A percentile compares a stretch with the other conserved stretches of the same genome.
Conservation (phyloP, 176 grass and related monocot genomes). For the Aegilops speltoides region DNA sequence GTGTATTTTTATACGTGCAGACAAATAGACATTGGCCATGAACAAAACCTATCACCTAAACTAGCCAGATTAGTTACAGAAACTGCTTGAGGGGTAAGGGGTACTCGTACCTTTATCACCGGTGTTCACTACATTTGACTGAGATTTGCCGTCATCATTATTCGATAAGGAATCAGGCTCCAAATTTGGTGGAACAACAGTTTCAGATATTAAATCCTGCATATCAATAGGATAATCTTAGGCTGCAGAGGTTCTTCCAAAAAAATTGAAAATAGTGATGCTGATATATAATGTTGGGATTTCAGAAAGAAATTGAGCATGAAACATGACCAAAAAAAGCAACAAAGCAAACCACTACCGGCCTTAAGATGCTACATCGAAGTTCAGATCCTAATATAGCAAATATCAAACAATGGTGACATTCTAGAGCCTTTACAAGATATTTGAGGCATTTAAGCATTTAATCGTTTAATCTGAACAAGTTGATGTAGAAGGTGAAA, state of each 20-base stretch:
- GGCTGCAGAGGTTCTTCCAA: neutral
- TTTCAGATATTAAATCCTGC: slow-evolving; percentile 67
- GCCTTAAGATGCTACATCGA: neutral
- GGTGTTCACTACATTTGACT: slow-evolving; percentile 43
- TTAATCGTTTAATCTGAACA: neutral
- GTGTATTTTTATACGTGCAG: neutral
- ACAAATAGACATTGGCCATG: neutral
- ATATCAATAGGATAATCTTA: slow-evolving; percentile 19
- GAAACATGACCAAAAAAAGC: neutral
- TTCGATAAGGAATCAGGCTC: slow-evolving; percentile 51
- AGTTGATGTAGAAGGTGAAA: slow-evolving; percentile 5
- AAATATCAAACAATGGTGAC: neutral
- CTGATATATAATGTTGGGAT: neutral
- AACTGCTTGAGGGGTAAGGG: neutral
- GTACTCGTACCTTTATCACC: slow-evolving; percentile 53
- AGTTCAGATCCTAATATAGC: slow-evolving; percentile 18
- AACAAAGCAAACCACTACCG: neutral
- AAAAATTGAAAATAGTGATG: neutral
- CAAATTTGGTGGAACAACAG: slow-evolving; percentile 41
- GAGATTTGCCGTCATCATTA: slow-evolving; percentile 48
- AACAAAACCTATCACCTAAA: slow-evolving; percentile 6
- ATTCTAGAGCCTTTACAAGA: neutral
- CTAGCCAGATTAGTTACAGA: neutral
- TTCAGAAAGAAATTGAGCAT: neutral
- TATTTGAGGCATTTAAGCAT: neutral